Evolutionary conservation across 352 stramenopile genomes (phyloP).

Genomic region (Pilasporangium apinafurcum): DNA sequence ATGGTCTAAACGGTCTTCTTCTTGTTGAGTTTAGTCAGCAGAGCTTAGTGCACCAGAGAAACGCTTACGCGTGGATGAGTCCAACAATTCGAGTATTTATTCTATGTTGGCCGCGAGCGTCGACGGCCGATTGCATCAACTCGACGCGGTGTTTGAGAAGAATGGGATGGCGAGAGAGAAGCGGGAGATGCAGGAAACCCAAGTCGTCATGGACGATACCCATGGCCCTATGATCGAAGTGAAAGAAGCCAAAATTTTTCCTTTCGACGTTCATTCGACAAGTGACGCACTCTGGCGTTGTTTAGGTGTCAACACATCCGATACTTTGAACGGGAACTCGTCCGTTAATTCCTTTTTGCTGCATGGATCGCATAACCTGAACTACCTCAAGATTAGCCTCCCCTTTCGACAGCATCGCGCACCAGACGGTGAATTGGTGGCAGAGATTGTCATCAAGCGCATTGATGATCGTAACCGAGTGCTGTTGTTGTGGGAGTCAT

Average conservation of each 20-base stretch:
- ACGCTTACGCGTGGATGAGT: too few species aligned
- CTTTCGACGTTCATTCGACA: constrained; percentile 31
- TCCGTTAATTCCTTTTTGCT: constrained; percentile 8
- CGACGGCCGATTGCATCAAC: constrained; percentile 4
- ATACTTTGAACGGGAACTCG: constrained; percentile 21
- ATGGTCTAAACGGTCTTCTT: neutral
- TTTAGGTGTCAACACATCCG: constrained; percentile 21
- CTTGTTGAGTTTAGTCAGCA: too few species aligned
- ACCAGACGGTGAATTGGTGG: constrained; percentile 21
- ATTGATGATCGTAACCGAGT: constrained; percentile 29
- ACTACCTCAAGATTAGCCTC: constrained; percentile 30
- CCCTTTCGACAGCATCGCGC: constrained; percentile 29
- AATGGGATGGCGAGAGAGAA: constrained; percentile 23
- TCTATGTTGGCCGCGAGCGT: too few species aligned
- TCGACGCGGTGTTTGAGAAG: constrained; percentile 37
- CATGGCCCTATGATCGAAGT: constrained; percentile 42
- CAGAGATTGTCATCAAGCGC: constrained; percentile 32
- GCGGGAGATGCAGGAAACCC: constrained; percentile 33
- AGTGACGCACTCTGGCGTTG: constrained; percentile 27
- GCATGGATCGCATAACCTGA: constrained; percentile 13
- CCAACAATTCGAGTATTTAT: too few species aligned
- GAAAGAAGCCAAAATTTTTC: constrained; percentile 41
- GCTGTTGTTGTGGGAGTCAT: constrained; percentile 44
- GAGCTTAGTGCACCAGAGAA: too few species aligned
- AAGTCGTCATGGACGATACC: constrained; percentile 45